phyloP scores from a whole-genome alignment of 2,329 filamentous ascomycete genomes.

The Exophiala viscosa region DNA sequence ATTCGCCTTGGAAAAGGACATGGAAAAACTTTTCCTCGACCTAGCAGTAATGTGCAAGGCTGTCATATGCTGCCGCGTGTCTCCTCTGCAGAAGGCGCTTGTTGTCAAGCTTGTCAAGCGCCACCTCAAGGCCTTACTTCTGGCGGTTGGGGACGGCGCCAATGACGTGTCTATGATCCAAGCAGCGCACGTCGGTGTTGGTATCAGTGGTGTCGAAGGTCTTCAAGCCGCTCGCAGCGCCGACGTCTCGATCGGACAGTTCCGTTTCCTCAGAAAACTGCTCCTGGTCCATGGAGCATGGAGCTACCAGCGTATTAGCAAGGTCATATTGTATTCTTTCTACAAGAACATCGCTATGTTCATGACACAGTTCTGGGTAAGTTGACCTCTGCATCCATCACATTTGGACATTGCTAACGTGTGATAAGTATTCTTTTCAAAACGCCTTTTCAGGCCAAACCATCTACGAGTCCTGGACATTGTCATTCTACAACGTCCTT shows the following conservation, averaged over 20 bases:
- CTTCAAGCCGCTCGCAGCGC: constrained; percentile 93
- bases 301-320: constrained; percentile 96
- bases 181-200: constrained; percentile 94
- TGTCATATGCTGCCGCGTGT: constrained; percentile 93
- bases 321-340: constrained; percentile 96
- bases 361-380: constrained; percentile 98
- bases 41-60: constrained; percentile 95
- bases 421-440: constrained; percentile 80
- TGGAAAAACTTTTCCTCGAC: constrained; percentile 91
- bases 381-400: constrained; percentile 33
- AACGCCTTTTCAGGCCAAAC: constrained; percentile 97
- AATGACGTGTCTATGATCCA: constrained; percentile 99
- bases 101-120: constrained; percentile 98
- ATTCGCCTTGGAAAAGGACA: constrained; percentile 84
- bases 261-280: constrained; percentile 89
- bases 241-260: constrained; percentile 93
- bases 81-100: constrained; percentile 91
- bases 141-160: constrained; percentile 94
- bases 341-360: constrained; percentile 99
- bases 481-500: constrained; percentile 99
- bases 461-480: constrained; percentile 98
- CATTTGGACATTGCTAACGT: constrained; percentile 13
- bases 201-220: constrained; percentile 95
- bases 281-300: constrained; percentile 92
- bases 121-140: constrained; percentile 82